Percentiles rank a stretch among this genome's conserved stretches.
These are phyloP conservation scores for Phragmites australis DNA, from an alignment of 176 grass and related monocot genomes.

Conservation along the genomic window DNA sequence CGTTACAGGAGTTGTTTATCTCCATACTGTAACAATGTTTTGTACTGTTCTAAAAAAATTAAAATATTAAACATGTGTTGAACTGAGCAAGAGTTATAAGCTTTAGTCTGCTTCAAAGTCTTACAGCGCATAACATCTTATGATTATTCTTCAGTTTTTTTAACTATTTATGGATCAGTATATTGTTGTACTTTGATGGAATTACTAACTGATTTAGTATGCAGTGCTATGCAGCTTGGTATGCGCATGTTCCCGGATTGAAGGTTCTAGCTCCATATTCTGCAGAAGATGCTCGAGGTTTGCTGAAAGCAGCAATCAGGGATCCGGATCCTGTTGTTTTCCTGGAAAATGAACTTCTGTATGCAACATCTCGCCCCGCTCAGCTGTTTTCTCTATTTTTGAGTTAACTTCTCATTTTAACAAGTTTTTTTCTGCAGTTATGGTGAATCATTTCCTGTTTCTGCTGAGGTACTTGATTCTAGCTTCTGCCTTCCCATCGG, in stretches of 20 bases:
- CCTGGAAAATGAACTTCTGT: conserved; percentile 98
- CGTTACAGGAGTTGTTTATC: conserved; percentile 12
- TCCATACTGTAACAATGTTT: neutral
- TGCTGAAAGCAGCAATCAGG: conserved; percentile 97
- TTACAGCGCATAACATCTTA: neutral
- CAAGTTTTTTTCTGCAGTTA: conserved; percentile 62
- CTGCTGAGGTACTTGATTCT: conserved; percentile 92
- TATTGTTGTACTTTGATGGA: neutral
- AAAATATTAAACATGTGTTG: neutral
- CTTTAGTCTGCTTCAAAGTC: neutral
- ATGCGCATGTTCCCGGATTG: conserved; percentile 92
- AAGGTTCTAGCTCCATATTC: conserved; percentile 91
- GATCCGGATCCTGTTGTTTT: conserved; percentile 99
- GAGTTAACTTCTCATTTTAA: conserved; percentile 8
- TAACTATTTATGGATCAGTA: neutral
- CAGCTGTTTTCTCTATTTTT: neutral
- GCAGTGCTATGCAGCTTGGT: conserved; percentile 99
- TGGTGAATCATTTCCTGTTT: conserved; percentile 88
- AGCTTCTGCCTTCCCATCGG: conserved; percentile 94
- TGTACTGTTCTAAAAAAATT: neutral
- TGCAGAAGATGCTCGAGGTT: conserved; percentile 86
- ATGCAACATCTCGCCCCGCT: conserved; percentile 33
- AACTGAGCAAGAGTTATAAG: neutral
- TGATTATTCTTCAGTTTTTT: neutral
- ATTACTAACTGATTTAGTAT: conserved; percentile 40